Evolutionary conservation across 345 rosid species (phyloP), one percentile per base, ranked within the genome.

Genomic region (Pelargonium nanum): DNA sequence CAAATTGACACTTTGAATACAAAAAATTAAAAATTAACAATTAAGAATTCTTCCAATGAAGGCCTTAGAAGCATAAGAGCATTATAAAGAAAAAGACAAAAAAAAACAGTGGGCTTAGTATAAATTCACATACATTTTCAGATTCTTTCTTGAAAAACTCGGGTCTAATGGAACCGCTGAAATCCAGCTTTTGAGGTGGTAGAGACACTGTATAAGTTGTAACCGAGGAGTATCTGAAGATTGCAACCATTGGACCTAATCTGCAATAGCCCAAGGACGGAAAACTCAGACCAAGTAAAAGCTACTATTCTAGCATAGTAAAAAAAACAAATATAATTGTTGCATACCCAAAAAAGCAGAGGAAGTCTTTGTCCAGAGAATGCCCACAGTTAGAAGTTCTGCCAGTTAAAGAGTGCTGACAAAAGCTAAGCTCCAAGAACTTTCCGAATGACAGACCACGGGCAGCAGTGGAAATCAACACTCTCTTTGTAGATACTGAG

Each of bases 321-420:
- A 10, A 17, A 6, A 40, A 40, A 40, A 12, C 15, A 6, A 2
- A 9, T 6, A 12, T 40, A 0, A 40, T 10, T 40, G 15, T 40
- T n/a, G 12, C 82, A 64, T 93, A 93, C 99, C 99, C 99, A 78
- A 87, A 93, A 80, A 89, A 90, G 84, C 81, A 79, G 55, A 93
- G 81, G 67, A 81, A 93, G 73, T 93, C 97, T 62, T 74, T 73
- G 57, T 70, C 76, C 28, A 82, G 70, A 67, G 85, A 87, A 81
- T 93, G 99, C n/a, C 99, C 91, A 74, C 99, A 89, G 72, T 77
- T 78, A 34, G 86, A 77, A 66, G 56, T 69, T 68, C 76, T 77
- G 16, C 65, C 62, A 44, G 74, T 73, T 53, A 78, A 74, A 22
- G 77, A 74, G 25, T 73, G 75, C 61, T 78, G 73, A 53, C 84